phyloP scores from a whole-genome alignment of 208 protist genomes.

The Leishmania tropica region DNA sequence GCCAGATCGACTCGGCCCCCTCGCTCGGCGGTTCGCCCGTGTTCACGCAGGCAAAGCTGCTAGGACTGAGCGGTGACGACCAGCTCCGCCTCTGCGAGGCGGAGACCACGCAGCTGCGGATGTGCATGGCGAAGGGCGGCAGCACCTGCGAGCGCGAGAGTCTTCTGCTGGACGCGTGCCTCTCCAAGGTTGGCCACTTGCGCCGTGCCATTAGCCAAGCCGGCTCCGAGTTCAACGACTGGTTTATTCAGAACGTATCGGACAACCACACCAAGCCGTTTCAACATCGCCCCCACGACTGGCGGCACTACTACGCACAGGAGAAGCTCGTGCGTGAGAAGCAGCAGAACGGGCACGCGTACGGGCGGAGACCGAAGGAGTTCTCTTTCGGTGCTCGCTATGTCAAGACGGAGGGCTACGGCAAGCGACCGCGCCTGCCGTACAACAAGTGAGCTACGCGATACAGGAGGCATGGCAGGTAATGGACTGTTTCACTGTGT shows the following conservation, averaged over 20 bases:
- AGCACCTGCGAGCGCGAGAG: conserved; percentile 82
- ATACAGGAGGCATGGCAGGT: neutral
- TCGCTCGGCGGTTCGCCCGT: conserved; percentile 80
- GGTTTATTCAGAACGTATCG: conserved; percentile 90
- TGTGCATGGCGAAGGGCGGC: conserved; percentile 89
- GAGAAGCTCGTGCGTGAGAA: conserved; percentile 81
- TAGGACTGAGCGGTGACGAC: conserved; percentile 82
- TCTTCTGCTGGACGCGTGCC: conserved; percentile 67
- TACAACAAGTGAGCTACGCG: conserved; percentile 76
- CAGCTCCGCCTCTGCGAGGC: conserved; percentile 81
- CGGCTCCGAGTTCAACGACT: conserved; percentile 85
- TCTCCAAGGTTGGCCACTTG: conserved; percentile 79
- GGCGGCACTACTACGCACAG: conserved; percentile 86
- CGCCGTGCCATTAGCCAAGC: conserved; percentile 71
- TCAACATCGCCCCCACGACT: conserved; percentile 89
- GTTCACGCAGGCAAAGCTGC: conserved; percentile 78
- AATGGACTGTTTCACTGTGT: neutral
- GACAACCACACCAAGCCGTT: conserved; percentile 93
- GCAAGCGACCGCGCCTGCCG: conserved; percentile 81
- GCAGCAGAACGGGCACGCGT: conserved; percentile 77
- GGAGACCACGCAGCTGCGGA: conserved; percentile 84
- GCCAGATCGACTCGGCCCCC: conserved; percentile 83
- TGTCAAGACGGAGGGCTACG: conserved; percentile 89
- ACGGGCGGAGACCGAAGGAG: conserved; percentile 78
- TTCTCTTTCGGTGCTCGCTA: conserved; percentile 76